These are phyloP conservation scores for Clonostachys sp. DNA, from an alignment of 2,329 filamentous ascomycete genomes.

Conservation along the genomic window DNA sequence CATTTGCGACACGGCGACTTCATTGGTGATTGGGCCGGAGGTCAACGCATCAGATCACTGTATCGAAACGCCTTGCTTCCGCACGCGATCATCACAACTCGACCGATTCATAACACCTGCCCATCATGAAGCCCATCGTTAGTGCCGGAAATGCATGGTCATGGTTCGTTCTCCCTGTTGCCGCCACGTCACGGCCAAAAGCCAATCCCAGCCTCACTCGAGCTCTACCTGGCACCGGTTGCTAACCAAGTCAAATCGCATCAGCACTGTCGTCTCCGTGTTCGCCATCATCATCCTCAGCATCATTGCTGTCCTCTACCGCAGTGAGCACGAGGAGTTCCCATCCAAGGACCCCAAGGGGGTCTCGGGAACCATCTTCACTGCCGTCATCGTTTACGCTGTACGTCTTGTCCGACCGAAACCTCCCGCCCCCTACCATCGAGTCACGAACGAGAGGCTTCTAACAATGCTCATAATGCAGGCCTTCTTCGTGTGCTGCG, in stretches of 20 bases:
- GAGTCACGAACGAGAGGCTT: background rate
- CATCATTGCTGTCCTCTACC: conserved; percentile 67
- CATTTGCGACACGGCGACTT: too few relatives aligned
- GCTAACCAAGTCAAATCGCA: background rate
- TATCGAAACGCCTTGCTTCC: too few relatives aligned
- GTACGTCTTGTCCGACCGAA: conserved; percentile 49
- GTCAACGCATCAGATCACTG: too few relatives aligned
- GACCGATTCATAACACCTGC: background rate
- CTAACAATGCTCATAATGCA: conserved; percentile 22
- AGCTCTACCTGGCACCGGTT: too few relatives aligned
- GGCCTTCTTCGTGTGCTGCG: conserved; percentile 90
- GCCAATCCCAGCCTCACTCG: too few relatives aligned
- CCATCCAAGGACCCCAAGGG: conserved; percentile 69
- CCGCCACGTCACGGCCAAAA: background rate
- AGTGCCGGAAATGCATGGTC: conserved; percentile 91
- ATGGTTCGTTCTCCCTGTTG: conserved; percentile 57
- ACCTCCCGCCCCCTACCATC: background rate
- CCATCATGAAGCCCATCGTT: conserved; percentile 89
- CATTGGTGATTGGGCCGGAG: too few relatives aligned
- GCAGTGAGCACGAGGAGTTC: conserved; percentile 75
- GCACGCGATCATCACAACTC: too few relatives aligned
- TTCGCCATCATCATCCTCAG: conserved; percentile 64
- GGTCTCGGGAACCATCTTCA: conserved; percentile 82
- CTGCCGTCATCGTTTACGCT: conserved; percentile 81
- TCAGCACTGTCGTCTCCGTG: conserved; percentile 67